Evolutionary conservation across 2,329 filamentous ascomycete species (phyloP).

Genomic region (Paecilomyces formosus): DNA sequence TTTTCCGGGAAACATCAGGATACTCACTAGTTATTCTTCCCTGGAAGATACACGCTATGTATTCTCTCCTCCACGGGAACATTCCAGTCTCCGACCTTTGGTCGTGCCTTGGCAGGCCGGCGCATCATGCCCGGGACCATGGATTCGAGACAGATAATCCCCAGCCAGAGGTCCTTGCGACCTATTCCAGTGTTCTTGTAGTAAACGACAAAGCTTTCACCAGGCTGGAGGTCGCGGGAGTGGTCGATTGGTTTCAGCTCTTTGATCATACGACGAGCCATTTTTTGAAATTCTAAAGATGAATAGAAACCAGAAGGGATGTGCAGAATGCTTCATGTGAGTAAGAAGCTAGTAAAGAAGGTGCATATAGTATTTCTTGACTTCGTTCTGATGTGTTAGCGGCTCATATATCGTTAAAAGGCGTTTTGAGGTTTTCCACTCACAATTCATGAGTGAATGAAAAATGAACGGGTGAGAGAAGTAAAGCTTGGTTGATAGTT

Average conservation of each 20-base stretch:
- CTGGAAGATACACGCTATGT: conserved; percentile 6
- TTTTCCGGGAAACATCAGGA: too few species aligned
- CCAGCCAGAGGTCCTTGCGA: conserved; percentile 1
- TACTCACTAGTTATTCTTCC: background rate
- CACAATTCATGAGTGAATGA: too few species aligned
- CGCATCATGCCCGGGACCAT: background rate
- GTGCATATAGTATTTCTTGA: too few species aligned
- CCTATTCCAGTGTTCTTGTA: background rate
- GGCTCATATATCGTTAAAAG: too few species aligned
- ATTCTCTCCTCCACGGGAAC: background rate
- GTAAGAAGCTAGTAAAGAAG: too few species aligned
- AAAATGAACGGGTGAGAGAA: too few species aligned
- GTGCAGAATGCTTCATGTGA: background rate
- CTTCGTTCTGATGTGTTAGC: too few species aligned
- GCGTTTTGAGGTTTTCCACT: too few species aligned
- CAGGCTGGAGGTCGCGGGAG: background rate
- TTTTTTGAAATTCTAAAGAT: background rate
- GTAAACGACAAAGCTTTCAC: conserved; percentile 1
- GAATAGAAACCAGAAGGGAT: too few species aligned
- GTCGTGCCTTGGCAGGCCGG: background rate
- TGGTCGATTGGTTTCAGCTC: background rate
- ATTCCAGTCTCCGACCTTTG: background rate
- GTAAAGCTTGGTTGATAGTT: too few species aligned
- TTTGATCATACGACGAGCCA: background rate
- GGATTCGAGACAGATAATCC: conserved; percentile 1